Conservation (phyloP, 2,329 filamentous ascomycete genomes). For the Aspergillus persii region DNA sequence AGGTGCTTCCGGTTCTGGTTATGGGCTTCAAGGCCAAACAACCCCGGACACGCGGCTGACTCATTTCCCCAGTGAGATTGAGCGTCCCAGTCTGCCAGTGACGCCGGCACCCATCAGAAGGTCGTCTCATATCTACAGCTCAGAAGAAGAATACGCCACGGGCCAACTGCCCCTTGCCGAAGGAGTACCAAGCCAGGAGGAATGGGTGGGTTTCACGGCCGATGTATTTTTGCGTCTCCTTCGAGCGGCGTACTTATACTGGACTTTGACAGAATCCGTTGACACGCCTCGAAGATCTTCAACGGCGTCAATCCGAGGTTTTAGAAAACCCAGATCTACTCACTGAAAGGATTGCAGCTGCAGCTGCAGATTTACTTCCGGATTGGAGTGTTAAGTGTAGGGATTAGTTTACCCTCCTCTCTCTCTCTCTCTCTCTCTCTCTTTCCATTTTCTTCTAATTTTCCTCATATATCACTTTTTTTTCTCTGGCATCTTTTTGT, state of each 20-base stretch:
- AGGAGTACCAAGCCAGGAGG: slow-evolving; percentile 80
- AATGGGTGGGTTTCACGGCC: slow-evolving; percentile 80
- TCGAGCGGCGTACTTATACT: slow-evolving; percentile 45
- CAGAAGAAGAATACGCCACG: slow-evolving; percentile 45
- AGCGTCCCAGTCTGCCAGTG: slow-evolving; percentile 84
- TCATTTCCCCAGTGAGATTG: slow-evolving; percentile 79
- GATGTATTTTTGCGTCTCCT: slow-evolving; percentile 45
- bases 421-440: not conserved
- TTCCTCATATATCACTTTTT: not conserved
- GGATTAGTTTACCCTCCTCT: not conserved
- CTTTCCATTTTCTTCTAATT: not conserved
- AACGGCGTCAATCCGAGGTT: slow-evolving; percentile 62
- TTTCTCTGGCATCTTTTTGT: not conserved
- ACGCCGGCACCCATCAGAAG: slow-evolving; percentile 79
- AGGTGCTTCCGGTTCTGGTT: slow-evolving; percentile 11
- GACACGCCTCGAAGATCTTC: slow-evolving; percentile 68
- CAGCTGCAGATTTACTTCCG: not conserved
- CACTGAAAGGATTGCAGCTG: slow-evolving; percentile 18
- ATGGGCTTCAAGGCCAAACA: slow-evolving; percentile 2
- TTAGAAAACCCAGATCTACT: slow-evolving; percentile 46
- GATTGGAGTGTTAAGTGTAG: not conserved
- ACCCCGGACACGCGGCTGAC: slow-evolving; percentile 67
- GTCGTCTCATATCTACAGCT: slow-evolving; percentile 45
- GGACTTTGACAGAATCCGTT: slow-evolving; percentile 63
- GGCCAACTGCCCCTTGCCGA: slow-evolving; percentile 67